Evolutionary conservation across 1,284 basidiomycete species (phyloP).

Genomic region (Ceratorhiza oryzae-sativae): DNA sequence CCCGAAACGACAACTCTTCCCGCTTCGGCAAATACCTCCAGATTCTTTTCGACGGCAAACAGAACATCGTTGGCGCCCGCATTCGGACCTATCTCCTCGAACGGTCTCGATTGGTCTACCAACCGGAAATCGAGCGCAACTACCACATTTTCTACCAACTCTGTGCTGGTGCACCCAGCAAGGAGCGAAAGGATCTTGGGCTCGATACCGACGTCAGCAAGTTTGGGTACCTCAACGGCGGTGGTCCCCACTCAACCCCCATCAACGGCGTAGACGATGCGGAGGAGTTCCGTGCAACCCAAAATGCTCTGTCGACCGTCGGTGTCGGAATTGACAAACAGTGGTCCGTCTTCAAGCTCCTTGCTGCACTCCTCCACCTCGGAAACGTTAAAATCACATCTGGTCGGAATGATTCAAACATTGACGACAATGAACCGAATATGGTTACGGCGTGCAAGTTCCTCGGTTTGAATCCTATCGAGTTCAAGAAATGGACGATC

Average conservation of each 20-base stretch:
- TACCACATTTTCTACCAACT: conserved; percentile 99
- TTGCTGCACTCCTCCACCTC: conserved; percentile 93
- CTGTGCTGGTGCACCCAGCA: conserved; percentile 94
- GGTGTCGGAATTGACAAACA: conserved; percentile 97
- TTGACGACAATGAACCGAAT: conserved; percentile 86
- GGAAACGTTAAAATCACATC: conserved; percentile 94
- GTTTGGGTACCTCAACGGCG: conserved; percentile 94
- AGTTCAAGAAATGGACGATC: conserved; percentile 99
- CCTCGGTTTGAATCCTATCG: conserved; percentile 87
- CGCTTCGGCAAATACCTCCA: conserved; percentile 99
- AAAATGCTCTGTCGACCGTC: conserved; percentile 94
- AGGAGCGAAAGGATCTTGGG: conserved; percentile 94
- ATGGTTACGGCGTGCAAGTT: conserved; percentile 85
- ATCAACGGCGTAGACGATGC: conserved; percentile 94
- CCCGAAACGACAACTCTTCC: conserved; percentile 98
- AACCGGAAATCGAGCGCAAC: conserved; percentile 95
- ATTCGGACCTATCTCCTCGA: conserved; percentile 98
- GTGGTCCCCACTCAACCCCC: conserved; percentile 83
- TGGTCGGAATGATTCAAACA: conserved; percentile 79
- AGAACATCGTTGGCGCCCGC: conserved; percentile 96
- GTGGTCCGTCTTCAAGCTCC: conserved; percentile 95
- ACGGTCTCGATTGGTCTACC: conserved; percentile 96
- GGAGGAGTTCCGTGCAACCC: conserved; percentile 93
- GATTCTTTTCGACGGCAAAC: conserved; percentile 93
- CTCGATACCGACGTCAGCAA: conserved; percentile 85